Percentiles rank a stretch among this genome's conserved stretches.
These are phyloP conservation scores for Cladorrhinum samala DNA, from an alignment of 495 filamentous ascomycete species.

Conservation along the genomic window DNA sequence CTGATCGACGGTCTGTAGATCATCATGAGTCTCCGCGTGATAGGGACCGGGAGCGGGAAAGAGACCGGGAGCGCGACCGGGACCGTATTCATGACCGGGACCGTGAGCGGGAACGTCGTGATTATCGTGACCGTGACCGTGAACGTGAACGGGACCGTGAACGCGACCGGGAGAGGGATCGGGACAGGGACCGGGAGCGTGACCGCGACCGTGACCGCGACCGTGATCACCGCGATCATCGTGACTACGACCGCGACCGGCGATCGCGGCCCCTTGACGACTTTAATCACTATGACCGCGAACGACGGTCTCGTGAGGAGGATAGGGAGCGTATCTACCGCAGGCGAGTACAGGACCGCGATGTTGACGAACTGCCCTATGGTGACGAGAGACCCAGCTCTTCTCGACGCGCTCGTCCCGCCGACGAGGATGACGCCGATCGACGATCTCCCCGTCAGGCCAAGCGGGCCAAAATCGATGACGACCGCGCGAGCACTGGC, in stretches of 20 bases:
- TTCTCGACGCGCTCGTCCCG: constrained; percentile 61
- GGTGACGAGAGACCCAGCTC: constrained; percentile 66
- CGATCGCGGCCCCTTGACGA: constrained; percentile 42
- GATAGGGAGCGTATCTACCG: constrained; percentile 81
- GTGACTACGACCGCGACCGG: constrained; percentile 28
- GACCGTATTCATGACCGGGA: constrained; percentile 29
- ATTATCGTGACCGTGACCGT: constrained; percentile 34
- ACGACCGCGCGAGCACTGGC: constrained; percentile 1
- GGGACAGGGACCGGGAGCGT: constrained; percentile 13
- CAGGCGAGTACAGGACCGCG: constrained; percentile 70
- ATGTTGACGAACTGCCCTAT: constrained; percentile 78
- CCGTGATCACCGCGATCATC: constrained; percentile 16
- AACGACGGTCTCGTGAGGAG: constrained; percentile 74
- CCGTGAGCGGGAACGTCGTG: constrained; percentile 41
- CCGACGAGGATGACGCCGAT: constrained; percentile 61
- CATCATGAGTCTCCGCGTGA: constrained; percentile 46
- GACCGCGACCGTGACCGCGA: constrained; percentile 36
- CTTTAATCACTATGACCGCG: constrained; percentile 54
- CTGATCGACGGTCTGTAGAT: constrained; percentile 42
- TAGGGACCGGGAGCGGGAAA: constrained; percentile 47
- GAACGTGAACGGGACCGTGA: constrained; percentile 31
- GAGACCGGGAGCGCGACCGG: constrained; percentile 41
- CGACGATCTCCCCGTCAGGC: constrained; percentile 54
- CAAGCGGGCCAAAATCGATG: constrained; percentile 18
- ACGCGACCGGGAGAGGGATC: constrained; percentile 25